A percentile compares a stretch with the other conserved stretches of the same genome.
Conservation (phyloP, 2,329 filamentous ascomycete genomes). For the Septoria petroselini region DNA sequence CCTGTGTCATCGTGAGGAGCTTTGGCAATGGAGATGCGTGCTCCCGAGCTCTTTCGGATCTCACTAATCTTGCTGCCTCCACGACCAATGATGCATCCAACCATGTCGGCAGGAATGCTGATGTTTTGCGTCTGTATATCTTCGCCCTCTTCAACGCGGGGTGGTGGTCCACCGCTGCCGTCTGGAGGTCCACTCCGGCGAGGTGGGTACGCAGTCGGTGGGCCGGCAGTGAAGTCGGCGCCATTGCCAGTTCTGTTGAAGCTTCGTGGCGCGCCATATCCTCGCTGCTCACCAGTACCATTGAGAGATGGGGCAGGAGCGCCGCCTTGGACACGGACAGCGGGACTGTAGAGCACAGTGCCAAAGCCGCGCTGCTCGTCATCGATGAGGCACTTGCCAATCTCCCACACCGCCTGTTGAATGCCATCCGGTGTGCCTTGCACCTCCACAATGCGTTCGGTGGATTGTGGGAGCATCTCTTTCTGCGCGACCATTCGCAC, state of each 20-base stretch:
- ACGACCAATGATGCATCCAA: slow-evolving; percentile 97
- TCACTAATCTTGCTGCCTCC: slow-evolving; percentile 97
- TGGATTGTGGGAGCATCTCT: slow-evolving; percentile 98
- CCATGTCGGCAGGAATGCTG: slow-evolving; percentile 99
- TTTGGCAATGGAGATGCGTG: slow-evolving; percentile 96
- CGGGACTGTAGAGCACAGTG: slow-evolving; percentile 95
- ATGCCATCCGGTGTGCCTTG: slow-evolving; percentile 93
- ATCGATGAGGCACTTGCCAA: slow-evolving; percentile 96
- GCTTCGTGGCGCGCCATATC: slow-evolving; percentile 56
- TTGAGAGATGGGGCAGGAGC: slow-evolving; percentile 52
- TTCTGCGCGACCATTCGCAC: slow-evolving; percentile 99
- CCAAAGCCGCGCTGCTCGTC: slow-evolving; percentile 97
- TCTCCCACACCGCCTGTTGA: slow-evolving; percentile 96
- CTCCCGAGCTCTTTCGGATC: slow-evolving; percentile 93
- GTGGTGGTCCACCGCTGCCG: slow-evolving; percentile 65
- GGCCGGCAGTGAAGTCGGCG: slow-evolving; percentile 86
- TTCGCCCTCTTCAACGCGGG: slow-evolving; percentile 92
- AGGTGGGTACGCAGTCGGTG: slow-evolving; percentile 62
- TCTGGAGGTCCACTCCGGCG: slow-evolving; percentile 72
- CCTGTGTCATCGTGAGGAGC: slow-evolving; percentile 94
- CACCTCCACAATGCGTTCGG: slow-evolving; percentile 94
- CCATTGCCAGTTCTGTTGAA: slow-evolving; percentile 93
- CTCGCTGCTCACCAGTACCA: slow-evolving; percentile 52
- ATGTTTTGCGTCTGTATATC: slow-evolving; percentile 99
- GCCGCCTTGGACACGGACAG: slow-evolving; percentile 74